These are phyloP conservation scores for Chlamydomonas eustigma DNA, from an alignment of 139 green algal species.

Conservation along the genomic window DNA sequence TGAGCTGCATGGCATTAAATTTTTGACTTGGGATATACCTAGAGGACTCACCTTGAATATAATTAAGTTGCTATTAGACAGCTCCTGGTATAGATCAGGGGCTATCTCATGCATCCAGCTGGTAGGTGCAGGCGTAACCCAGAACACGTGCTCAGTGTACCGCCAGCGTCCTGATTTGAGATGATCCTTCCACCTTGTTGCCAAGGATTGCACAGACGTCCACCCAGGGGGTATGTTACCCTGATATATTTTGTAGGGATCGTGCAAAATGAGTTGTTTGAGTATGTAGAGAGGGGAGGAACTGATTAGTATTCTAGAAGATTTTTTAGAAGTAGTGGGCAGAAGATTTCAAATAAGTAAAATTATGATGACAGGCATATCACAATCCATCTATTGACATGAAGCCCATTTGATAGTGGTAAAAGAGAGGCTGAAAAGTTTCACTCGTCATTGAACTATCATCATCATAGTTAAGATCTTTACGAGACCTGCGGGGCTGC, in stretches of 20 bases:
- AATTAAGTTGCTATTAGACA: constrained; percentile 26
- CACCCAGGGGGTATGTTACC: background rate
- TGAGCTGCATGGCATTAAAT: background rate
- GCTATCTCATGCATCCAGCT: constrained; percentile 38
- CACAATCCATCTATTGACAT: background rate
- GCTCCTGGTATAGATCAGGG: constrained; percentile 36
- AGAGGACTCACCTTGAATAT: constrained; percentile 34
- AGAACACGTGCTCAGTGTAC: constrained; percentile 42
- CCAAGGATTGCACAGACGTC: constrained; percentile 12
- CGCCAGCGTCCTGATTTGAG: constrained; percentile 23
- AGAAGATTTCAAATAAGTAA: background rate
- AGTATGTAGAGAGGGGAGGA: background rate
- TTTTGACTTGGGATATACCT: background rate
- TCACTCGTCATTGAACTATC: background rate
- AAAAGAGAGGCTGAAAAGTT: background rate
- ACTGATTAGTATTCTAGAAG: background rate
- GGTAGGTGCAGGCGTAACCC: constrained; percentile 42
- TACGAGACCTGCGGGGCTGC: background rate
- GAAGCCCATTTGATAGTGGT: background rate
- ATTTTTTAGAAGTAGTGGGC: background rate
- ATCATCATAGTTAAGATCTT: background rate
- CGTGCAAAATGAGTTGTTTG: background rate
- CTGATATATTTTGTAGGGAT: background rate
- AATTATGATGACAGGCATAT: background rate
- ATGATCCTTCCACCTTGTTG: constrained; percentile 13